Conservation (phyloP, 495 filamentous ascomycete genomes). For the Xylaria scruposa region DNA sequence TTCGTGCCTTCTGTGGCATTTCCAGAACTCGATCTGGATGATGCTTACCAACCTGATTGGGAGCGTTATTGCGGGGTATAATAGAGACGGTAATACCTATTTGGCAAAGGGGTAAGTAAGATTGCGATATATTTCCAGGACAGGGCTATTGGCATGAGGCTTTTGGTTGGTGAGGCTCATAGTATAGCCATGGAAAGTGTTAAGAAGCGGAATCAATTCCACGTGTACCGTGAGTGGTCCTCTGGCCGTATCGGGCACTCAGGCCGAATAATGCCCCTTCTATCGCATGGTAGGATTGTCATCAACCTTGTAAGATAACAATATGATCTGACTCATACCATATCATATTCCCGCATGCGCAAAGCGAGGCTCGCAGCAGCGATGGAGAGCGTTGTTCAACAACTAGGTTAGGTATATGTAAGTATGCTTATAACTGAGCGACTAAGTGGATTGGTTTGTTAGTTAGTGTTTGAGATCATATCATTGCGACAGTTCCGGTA, state of each 20-base stretch:
- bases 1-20: neutral
- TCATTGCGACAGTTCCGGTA: neutral
- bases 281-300: conserved; percentile 4
- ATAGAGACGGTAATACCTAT: neutral
- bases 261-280: neutral
- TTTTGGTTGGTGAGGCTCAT: neutral
- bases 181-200: neutral
- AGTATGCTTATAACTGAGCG: no score
- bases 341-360: neutral
- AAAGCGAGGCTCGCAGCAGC: conserved; percentile 2
- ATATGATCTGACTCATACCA: conserved; percentile 17
- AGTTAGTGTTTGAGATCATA: conserved; percentile 7
- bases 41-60: neutral
- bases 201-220: conserved; percentile 5
- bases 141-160: neutral
- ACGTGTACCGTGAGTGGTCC: neutral
- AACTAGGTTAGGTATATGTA: no score
- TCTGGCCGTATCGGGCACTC: neutral
- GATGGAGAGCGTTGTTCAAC: no score
- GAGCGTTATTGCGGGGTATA: neutral
- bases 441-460: neutral
- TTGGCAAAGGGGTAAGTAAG: neutral
- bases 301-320: neutral
- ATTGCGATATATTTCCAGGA: conserved; percentile 4
- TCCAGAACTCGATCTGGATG: conserved; percentile 1